Percentiles rank a stretch among this genome's conserved stretches.
Evolutionary conservation across 75 land plant genomes (phyloP).

Genomic region (Cryptomeria japonica): DNA sequence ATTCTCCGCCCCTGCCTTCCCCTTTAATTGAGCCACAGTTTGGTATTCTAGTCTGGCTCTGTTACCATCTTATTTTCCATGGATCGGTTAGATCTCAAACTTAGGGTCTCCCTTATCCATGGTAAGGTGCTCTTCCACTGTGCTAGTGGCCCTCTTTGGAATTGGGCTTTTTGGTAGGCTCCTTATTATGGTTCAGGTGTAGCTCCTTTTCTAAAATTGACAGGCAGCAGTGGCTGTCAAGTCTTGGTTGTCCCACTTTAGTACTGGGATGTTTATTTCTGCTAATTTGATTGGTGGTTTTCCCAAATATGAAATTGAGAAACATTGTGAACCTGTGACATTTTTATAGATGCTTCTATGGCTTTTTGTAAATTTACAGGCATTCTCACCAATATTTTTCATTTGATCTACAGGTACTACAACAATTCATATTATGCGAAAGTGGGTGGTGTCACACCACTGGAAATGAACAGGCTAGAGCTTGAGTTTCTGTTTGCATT

Average conservation of each 20-base stretch:
- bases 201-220: too few species aligned
- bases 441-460: slow-evolving; percentile 32
- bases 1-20: too few species aligned
- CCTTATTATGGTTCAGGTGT: too few species aligned
- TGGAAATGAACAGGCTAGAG: slow-evolving; percentile 37
- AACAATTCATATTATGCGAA: slow-evolving; percentile 47
- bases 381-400: slow-evolving; percentile 4
- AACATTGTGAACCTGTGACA: neutral
- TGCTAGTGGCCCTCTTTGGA: too few species aligned
- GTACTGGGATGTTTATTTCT: neutral
- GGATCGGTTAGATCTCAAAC: too few species aligned
- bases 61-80: too few species aligned
- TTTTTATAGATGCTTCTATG: neutral
- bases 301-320: neutral
- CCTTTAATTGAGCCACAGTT: too few species aligned
- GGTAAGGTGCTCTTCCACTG: too few species aligned
- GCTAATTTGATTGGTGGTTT: neutral
- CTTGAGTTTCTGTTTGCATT: slow-evolving; percentile 30
- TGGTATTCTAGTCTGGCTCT: too few species aligned
- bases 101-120: too few species aligned
- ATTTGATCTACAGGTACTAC: slow-evolving; percentile 30
- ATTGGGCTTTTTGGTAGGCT: too few species aligned
- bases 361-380: neutral
- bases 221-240: neutral
- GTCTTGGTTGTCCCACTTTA: neutral